A percentile compares a stretch with the other conserved stretches of the same genome.
Evolutionary conservation across 495 filamentous ascomycete species (phyloP).

Genomic region (Penicillium daleae): DNA sequence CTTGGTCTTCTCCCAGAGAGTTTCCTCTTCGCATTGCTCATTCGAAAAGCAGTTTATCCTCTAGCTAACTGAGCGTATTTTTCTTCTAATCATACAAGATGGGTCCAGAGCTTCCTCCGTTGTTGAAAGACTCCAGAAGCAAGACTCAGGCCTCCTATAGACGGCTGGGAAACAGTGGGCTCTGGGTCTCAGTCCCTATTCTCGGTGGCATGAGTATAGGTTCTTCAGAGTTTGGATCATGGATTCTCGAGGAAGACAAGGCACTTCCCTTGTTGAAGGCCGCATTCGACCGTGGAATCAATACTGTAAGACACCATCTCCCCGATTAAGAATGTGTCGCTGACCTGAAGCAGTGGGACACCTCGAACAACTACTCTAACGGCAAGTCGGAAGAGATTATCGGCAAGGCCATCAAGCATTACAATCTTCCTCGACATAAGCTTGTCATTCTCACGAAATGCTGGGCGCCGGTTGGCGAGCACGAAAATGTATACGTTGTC

Average conservation of each 20-base stretch:
- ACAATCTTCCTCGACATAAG: slow-evolving; percentile 69
- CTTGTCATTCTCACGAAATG: slow-evolving; percentile 78
- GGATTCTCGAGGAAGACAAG: slow-evolving; percentile 50
- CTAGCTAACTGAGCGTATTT: no score
- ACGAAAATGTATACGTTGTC: slow-evolving; percentile 6
- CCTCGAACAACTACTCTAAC: slow-evolving; percentile 57
- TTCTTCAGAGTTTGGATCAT: slow-evolving; percentile 37
- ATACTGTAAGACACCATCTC: slow-evolving; percentile 24
- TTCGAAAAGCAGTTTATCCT: neutral
- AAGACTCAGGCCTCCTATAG: slow-evolving; percentile 4
- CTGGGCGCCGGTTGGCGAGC: slow-evolving; percentile 3
- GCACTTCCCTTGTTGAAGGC: slow-evolving; percentile 42
- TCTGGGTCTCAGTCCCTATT: slow-evolving; percentile 51
- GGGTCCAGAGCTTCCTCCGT: neutral
- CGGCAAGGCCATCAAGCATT: slow-evolving; percentile 71
- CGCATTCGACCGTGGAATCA: slow-evolving; percentile 51
- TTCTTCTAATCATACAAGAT: no score
- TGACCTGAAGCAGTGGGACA: neutral
- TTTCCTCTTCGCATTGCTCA: neutral
- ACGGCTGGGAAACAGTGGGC: slow-evolving; percentile 27
- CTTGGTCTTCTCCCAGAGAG: neutral
- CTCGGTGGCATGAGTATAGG: slow-evolving; percentile 55
- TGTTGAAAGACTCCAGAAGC: neutral
- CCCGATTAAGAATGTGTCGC: no score
- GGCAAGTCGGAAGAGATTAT: slow-evolving; percentile 70